Conservation (phyloP, 2,329 filamentous ascomycete species). For the Basipetospora sp. region DNA sequence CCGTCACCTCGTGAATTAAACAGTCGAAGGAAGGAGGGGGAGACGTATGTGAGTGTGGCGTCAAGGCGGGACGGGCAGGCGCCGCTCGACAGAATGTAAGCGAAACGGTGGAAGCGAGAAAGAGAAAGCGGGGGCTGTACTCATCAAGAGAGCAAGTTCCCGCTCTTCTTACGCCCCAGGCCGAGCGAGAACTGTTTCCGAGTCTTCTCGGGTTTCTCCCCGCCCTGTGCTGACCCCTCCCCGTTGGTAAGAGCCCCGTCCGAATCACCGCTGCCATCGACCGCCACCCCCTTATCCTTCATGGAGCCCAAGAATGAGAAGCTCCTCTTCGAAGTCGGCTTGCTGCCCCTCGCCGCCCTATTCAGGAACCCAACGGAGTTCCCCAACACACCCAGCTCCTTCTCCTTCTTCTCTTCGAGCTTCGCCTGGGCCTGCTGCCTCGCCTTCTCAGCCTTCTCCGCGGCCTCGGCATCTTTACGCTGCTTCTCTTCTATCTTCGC, state of each 20-base stretch:
- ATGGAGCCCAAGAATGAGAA: constrained; percentile 51
- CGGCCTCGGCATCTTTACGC: constrained; percentile 29
- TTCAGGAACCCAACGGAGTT: constrained; percentile 38
- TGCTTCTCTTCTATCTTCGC: constrained; percentile 34
- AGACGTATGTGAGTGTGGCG: too few relatives aligned
- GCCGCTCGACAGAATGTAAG: too few relatives aligned
- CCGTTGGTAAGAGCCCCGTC: constrained; percentile 13
- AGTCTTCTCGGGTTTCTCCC: constrained; percentile 34
- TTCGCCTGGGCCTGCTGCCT: constrained; percentile 23
- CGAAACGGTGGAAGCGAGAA: too few relatives aligned
- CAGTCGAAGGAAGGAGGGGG: too few relatives aligned
- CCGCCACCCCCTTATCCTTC: constrained; percentile 30
- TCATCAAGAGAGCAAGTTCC: constrained; percentile 10
- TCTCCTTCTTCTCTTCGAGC: constrained; percentile 28
- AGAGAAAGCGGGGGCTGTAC: not conserved
- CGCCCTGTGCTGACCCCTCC: constrained; percentile 11
- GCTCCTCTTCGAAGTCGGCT: constrained; percentile 65
- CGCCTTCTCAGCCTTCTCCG: constrained; percentile 32
- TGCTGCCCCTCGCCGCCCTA: constrained; percentile 56
- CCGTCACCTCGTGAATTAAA: too few relatives aligned
- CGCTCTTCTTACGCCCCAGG: constrained; percentile 58
- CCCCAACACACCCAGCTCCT: constrained; percentile 21
- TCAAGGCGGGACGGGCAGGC: too few relatives aligned
- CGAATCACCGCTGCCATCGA: constrained; percentile 11
- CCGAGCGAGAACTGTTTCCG: constrained; percentile 54